Conservation (phyloP, 139 green algal genomes). For the Picochlorum costavermella region DNA sequence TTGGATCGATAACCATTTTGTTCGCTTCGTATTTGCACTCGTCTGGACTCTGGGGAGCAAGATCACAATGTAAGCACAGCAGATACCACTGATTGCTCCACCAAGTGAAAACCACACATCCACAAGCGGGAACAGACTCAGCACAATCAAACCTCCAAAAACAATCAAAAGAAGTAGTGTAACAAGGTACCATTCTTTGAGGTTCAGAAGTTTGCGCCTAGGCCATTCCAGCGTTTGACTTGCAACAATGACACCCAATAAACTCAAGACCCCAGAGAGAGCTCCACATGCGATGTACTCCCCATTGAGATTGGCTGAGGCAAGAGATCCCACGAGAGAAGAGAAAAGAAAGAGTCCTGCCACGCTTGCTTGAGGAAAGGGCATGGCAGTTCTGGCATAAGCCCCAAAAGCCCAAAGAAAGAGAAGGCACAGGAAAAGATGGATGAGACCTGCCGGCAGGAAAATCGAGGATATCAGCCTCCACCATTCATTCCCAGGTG, state of each 20-base stretch:
- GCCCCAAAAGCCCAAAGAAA: slow-evolving; percentile 39
- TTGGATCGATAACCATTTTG: not conserved
- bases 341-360: slow-evolving; percentile 30
- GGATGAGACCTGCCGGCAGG: slow-evolving; percentile 39
- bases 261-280: slow-evolving; percentile 25
- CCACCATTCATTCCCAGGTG: slow-evolving; percentile 32
- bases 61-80: not conserved
- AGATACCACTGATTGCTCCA: slow-evolving; percentile 9
- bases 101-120: slow-evolving; percentile 16
- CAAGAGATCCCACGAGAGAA: slow-evolving; percentile 21
- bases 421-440: slow-evolving; percentile 17
- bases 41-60: not conserved
- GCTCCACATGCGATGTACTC: slow-evolving; percentile 29
- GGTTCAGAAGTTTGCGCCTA: slow-evolving; percentile 5
- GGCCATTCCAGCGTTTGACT: slow-evolving; percentile 28
- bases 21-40: not conserved
- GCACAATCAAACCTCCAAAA: slow-evolving; percentile 14
- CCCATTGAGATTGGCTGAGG: slow-evolving; percentile 35
- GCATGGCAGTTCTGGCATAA: slow-evolving; percentile 21
- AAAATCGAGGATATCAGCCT: slow-evolving; percentile 37
- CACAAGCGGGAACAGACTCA: slow-evolving; percentile 30
- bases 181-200: slow-evolving; percentile 10
- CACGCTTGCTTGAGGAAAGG: slow-evolving; percentile 11
- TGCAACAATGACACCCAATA: slow-evolving; percentile 30
- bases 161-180: slow-evolving; percentile 15